Evolutionary conservation across 768 basidiomycete genomes (phyloP).

Genomic region (Porphyrellus cyaneotinctus): DNA sequence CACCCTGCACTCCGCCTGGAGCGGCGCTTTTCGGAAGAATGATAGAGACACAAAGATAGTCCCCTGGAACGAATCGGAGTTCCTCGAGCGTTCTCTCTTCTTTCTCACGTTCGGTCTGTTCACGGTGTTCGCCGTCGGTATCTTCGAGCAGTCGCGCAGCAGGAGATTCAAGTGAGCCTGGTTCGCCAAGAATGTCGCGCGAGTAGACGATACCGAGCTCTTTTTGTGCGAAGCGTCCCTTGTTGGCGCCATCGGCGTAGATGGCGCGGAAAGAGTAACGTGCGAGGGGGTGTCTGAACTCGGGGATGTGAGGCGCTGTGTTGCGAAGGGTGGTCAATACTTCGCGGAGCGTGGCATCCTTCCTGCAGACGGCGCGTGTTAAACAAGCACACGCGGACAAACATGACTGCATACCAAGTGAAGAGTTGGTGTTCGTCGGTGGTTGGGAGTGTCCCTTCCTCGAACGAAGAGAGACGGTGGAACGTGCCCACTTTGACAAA

Average conservation of each 20-base stretch:
- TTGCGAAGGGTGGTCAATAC: conserved; percentile 74
- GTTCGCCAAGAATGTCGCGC: conserved; percentile 80
- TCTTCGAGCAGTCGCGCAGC: conserved; percentile 63
- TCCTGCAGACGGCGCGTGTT: conserved; percentile 44
- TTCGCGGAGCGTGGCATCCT: conserved; percentile 77
- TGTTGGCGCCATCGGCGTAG: conserved; percentile 68
- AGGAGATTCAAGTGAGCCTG: conserved; percentile 53
- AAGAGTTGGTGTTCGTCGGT: conserved; percentile 82
- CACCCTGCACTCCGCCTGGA: conserved; percentile 43
- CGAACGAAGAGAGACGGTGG: conserved; percentile 69
- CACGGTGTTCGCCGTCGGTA: conserved; percentile 30
- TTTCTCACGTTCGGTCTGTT: conserved; percentile 43
- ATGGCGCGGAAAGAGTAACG: conserved; percentile 79
- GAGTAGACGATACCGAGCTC: conserved; percentile 81
- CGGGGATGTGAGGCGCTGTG: conserved; percentile 59
- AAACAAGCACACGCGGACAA: background rate
- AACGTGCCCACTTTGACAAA: conserved; percentile 81
- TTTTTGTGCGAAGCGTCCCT: conserved; percentile 69
- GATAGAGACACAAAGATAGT: conserved; percentile 73
- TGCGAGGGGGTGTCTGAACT: conserved; percentile 78
- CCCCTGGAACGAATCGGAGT: conserved; percentile 75
- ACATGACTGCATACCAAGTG: conserved; percentile 53
- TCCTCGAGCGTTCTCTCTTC: conserved; percentile 76
- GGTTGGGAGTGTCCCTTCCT: conserved; percentile 71
- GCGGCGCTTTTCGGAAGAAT: conserved; percentile 62